Conservation (phyloP, 2,329 filamentous ascomycete species). For the Hirsutella rhossiliensis region DNA sequence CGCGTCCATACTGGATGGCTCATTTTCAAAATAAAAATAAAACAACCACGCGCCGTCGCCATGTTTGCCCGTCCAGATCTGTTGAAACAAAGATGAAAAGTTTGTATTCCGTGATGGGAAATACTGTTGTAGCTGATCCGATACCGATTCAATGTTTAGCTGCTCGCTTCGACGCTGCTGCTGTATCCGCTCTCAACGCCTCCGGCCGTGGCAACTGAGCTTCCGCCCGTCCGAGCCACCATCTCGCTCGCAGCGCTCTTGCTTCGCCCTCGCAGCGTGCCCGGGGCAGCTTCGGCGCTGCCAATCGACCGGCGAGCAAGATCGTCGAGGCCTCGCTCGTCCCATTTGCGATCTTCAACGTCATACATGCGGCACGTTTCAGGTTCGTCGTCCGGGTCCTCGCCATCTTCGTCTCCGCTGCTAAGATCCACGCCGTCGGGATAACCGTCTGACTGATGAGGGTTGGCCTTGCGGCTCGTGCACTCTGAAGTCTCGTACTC, state of each 20-base stretch:
- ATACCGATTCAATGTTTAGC: not conserved
- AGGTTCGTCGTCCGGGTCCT: constrained; percentile 23
- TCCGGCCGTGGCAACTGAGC: constrained; percentile 28
- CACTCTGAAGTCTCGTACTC: constrained; percentile 14
- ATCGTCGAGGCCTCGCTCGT: not conserved
- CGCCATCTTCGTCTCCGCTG: constrained; percentile 29
- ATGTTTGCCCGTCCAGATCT: too few relatives aligned
- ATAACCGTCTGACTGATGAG: constrained; percentile 28
- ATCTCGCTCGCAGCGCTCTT: constrained; percentile 18
- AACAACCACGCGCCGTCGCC: not conserved
- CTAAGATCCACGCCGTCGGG: constrained; percentile 25
- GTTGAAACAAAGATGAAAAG: not conserved
- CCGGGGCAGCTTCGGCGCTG: constrained; percentile 21
- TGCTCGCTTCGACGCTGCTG: constrained; percentile 20
- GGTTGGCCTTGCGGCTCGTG: constrained; percentile 21
- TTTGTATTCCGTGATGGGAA: not conserved
- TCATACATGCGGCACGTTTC: constrained; percentile 18
- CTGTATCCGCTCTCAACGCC: constrained; percentile 25
- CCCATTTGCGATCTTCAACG: constrained; percentile 1
- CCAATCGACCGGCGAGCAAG: constrained; percentile 11
- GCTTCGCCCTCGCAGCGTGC: constrained; percentile 16
- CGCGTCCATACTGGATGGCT: too few relatives aligned
- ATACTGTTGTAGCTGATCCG: too few relatives aligned
- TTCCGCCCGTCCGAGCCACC: constrained; percentile 15
- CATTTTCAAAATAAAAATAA: not conserved